Percentiles rank a stretch among this genome's conserved stretches.
Conservation (phyloP, 371 early-diverging fungal genomes). For the Phascolomyces articulosus region DNA sequence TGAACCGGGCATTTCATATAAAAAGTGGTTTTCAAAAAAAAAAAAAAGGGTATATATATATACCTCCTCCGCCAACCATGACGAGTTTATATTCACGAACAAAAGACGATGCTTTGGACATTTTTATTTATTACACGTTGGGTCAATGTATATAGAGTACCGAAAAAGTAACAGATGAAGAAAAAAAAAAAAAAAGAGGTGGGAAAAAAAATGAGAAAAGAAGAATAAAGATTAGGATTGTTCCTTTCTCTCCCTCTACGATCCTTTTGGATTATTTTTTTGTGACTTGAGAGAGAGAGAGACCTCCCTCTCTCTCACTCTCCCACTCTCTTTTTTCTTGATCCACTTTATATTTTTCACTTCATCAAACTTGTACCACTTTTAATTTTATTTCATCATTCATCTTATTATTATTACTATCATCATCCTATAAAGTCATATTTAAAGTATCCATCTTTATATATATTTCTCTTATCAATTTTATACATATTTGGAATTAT, state of each 20-base stretch:
- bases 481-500: no score
- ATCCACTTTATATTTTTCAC: not conserved
- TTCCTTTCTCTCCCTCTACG: no score
- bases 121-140: no score
- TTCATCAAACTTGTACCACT: constrained; percentile 8
- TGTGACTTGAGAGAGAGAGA: not conserved
- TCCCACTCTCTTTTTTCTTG: not conserved
- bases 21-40: no score
- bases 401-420: not conserved
- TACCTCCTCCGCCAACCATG: constrained; percentile 88
- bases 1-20: not conserved
- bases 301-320: no score
- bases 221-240: not conserved
- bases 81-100: constrained; percentile 80
- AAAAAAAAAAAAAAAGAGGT: not conserved
- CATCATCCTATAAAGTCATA: not conserved
- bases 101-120: constrained; percentile 58
- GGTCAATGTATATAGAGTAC: no score
- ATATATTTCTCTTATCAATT: no score
- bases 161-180: no score
- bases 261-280: not conserved
- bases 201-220: not conserved
- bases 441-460: no score
- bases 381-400: not conserved
- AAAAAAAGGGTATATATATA: not conserved